phyloP scores from a whole-genome alignment of 805 yeast species.

The Wickerhamiella kurtzmanii region DNA sequence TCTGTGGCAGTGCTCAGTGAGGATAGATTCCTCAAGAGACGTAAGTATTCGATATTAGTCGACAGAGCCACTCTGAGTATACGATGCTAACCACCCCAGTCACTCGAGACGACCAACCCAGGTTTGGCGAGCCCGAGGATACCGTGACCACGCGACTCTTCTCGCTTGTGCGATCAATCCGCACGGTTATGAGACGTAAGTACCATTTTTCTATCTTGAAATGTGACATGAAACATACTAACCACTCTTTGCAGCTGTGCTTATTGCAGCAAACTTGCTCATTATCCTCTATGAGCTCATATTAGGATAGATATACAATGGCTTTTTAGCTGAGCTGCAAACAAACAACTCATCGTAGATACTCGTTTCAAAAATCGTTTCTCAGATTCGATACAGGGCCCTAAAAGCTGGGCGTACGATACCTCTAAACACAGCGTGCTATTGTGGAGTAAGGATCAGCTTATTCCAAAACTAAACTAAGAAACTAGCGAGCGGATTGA shows the following conservation, averaged over 20 bases:
- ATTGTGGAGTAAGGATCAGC: too few species aligned
- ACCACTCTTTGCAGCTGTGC: constrained; percentile 36
- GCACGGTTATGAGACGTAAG: constrained; percentile 59
- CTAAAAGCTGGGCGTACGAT: too few species aligned
- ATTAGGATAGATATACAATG: constrained; percentile 49
- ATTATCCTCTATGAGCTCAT: constrained; percentile 60
- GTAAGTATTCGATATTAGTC: constrained; percentile 22
- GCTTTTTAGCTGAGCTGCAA: too few species aligned
- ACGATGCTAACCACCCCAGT: constrained; percentile 25
- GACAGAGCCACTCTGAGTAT: background rate
- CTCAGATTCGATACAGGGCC: too few species aligned
- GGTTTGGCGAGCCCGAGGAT: constrained; percentile 32
- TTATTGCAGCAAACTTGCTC: constrained; percentile 51
- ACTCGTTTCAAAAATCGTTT: too few species aligned
- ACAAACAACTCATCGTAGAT: too few species aligned
- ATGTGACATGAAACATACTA: background rate
- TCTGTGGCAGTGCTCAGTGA: constrained; percentile 70
- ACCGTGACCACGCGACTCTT: constrained; percentile 47
- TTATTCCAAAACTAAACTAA: too few species aligned
- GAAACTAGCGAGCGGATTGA: too few species aligned
- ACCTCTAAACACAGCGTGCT: too few species aligned
- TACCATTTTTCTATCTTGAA: constrained; percentile 7
- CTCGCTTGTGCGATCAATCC: constrained; percentile 55
- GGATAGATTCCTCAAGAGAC: constrained; percentile 62
- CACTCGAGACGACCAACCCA: constrained; percentile 30